Conservation (phyloP, 1,284 basidiomycete species). For the Phellinidium pouzarii region DNA sequence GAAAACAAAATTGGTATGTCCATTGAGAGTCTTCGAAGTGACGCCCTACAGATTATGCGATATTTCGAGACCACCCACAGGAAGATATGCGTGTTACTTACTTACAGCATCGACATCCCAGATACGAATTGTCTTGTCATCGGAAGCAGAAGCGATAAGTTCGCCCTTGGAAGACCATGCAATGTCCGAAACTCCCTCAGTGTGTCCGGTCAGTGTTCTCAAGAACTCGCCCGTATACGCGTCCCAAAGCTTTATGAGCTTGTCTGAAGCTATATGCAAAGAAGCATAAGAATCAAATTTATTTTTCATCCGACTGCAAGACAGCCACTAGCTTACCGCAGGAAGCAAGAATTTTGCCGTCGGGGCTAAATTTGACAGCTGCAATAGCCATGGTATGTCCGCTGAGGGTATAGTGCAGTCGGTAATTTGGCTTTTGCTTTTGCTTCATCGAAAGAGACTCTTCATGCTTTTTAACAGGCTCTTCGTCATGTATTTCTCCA, state of each 20-base stretch:
- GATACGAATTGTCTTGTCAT: constrained; percentile 80
- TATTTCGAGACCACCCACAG: constrained; percentile 6
- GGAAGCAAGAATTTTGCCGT: constrained; percentile 67
- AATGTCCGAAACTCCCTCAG: constrained; percentile 81
- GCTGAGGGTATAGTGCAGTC: constrained; percentile 47
- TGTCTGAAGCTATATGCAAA: constrained; percentile 66
- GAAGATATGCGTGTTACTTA: constrained; percentile 13
- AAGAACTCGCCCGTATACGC: constrained; percentile 63
- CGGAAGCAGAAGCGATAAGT: constrained; percentile 83
- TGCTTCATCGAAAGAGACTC: constrained; percentile 10
- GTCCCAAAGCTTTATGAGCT: constrained; percentile 74
- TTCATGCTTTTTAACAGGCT: no score
- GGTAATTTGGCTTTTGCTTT: constrained; percentile 33
- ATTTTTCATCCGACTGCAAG: background rate
- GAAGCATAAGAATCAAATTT: constrained; percentile 17
- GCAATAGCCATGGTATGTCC: constrained; percentile 72
- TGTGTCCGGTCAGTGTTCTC: constrained; percentile 63
- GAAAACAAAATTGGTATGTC: constrained; percentile 92
- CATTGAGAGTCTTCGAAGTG: constrained; percentile 56
- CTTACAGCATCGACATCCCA: constrained; percentile 69
- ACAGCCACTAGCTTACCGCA: constrained; percentile 54
- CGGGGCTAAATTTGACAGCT: constrained; percentile 73
- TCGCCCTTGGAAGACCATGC: constrained; percentile 80
- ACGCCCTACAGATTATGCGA: constrained; percentile 38
- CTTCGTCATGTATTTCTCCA: no score